Percentiles rank a stretch among this genome's conserved stretches.
Evolutionary conservation across 2,329 filamentous ascomycete species (phyloP).

Genomic region (Raffaelea arxii): DNA sequence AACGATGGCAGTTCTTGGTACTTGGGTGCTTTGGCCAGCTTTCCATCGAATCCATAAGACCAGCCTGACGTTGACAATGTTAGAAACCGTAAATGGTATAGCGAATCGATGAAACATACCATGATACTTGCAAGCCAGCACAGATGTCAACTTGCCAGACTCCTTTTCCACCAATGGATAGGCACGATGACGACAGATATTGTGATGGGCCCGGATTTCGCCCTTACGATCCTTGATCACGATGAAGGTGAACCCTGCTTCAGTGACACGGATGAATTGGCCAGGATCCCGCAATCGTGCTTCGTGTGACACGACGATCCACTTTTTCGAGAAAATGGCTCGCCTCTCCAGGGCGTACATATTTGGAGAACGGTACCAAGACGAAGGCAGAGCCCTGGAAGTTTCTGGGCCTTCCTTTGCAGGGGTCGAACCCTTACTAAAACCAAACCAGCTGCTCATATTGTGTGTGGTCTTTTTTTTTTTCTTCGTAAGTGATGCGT

Average conservation of each 20-base stretch:
- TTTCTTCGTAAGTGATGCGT: no score
- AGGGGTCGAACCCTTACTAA: no score
- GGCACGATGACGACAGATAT: no score
- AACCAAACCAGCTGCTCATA: no score
- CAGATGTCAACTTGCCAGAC: constrained; percentile 46
- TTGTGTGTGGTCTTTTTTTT: no score
- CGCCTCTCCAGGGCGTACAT: constrained; percentile 48
- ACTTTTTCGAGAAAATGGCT: constrained; percentile 47
- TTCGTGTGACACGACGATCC: constrained; percentile 45
- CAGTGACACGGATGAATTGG: constrained; percentile 45
- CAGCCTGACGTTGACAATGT: no score
- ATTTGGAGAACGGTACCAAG: constrained; percentile 41
- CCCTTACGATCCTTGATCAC: constrained; percentile 37
- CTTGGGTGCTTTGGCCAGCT: constrained; percentile 49
- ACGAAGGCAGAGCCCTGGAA: constrained; percentile 32
- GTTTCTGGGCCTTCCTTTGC: no score
- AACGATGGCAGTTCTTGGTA: constrained; percentile 48
- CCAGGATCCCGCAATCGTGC: constrained; percentile 39
- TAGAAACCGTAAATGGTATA: no score
- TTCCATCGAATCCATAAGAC: constrained; percentile 48
- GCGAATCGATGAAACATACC: no score
- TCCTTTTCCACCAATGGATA: no score
- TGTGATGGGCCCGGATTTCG: constrained; percentile 49
- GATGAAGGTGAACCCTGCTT: constrained; percentile 47
- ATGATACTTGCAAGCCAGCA: constrained; percentile 52